phyloP scores from a whole-genome alignment of 2,329 filamentous ascomycete species.

The Penicillium frequentans region DNA sequence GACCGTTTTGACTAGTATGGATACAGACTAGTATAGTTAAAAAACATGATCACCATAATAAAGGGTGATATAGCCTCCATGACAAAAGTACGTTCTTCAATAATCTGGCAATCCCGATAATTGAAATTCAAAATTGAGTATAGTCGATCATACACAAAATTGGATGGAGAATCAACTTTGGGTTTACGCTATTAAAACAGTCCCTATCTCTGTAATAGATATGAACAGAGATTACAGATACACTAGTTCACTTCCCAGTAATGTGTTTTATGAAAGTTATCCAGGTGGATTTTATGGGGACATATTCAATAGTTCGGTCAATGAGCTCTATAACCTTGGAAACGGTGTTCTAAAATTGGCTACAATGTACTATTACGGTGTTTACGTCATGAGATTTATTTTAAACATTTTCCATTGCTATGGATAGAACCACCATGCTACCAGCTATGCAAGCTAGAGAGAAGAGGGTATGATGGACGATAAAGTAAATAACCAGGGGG shows the following conservation, averaged over 20 bases:
- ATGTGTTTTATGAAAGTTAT: background rate
- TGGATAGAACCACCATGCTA: conserved; percentile 8
- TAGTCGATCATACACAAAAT: background rate
- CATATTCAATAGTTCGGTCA: background rate
- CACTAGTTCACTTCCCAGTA: background rate
- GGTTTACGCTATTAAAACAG: background rate
- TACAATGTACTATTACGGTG: background rate
- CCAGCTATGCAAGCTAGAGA: conserved; percentile 13
- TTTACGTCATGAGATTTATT: background rate
- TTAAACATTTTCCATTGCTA: conserved; percentile 10
- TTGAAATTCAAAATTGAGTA: background rate
- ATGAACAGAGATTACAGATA: too few relatives aligned
- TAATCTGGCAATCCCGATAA: background rate
- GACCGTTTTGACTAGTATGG: too few relatives aligned
- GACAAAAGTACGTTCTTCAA: background rate
- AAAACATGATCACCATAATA: too few relatives aligned
- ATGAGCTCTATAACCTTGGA: background rate
- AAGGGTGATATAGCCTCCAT: too few relatives aligned
- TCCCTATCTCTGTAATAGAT: too few relatives aligned
- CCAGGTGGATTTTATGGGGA: background rate
- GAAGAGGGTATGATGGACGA: conserved; percentile 6
- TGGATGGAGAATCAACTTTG: background rate
- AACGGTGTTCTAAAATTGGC: background rate
- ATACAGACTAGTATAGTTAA: too few relatives aligned
- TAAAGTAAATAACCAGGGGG: conserved; percentile 6